Evolutionary conservation across 2,329 filamentous ascomycete genomes (phyloP), one percentile per base, ranked within the genome.

Genomic region (Alternaria novae-zelandiae): DNA sequence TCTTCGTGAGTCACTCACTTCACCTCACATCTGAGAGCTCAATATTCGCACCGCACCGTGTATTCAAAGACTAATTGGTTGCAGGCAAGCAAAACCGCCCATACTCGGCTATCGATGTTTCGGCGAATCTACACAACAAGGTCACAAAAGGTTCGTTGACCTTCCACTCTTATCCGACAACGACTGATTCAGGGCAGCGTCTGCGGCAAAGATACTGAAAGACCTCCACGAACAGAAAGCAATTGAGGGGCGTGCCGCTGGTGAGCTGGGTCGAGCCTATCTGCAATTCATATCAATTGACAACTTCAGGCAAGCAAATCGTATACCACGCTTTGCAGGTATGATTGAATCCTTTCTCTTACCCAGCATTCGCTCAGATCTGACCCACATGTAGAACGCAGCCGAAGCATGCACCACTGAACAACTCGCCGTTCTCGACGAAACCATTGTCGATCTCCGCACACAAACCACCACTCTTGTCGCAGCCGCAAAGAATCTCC

Each of bases 201-300:
- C 86, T 46, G 84, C 88, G 23, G 84, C 84, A 26, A 91, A 90
- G 76, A 73, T 87, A 30, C 79, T 91, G 32, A 89, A 88, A 70
- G 88, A 90, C 63, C 80, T 91, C 74, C 85, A 88, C 63, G 87
- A 90, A 68, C 83, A 82, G 45, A 86, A 86, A 11, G 79, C 87
- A 68, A 86, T 91, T 45, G 86, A 87, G 70, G 87, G 86, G 54
- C 85, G 85, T 54, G 79, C 82, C 43, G 83, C 87, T 43, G 86
- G 86, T 86, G 70, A 66, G 76, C 41, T 12, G 43, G 59, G 13
- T 7, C 28, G 5, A 3, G 47, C 30, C 45, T 61, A 11, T 28
- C 26, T 28, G 17, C 15, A 51, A 36, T 20, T 26, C 21, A 17
- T 2, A 15, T 8, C 10, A 11, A n/a, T 64, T 68, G n/a, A 66